phyloP scores from a whole-genome alignment of 176 grass and related monocot genomes.

The Puya raimondii region DNA sequence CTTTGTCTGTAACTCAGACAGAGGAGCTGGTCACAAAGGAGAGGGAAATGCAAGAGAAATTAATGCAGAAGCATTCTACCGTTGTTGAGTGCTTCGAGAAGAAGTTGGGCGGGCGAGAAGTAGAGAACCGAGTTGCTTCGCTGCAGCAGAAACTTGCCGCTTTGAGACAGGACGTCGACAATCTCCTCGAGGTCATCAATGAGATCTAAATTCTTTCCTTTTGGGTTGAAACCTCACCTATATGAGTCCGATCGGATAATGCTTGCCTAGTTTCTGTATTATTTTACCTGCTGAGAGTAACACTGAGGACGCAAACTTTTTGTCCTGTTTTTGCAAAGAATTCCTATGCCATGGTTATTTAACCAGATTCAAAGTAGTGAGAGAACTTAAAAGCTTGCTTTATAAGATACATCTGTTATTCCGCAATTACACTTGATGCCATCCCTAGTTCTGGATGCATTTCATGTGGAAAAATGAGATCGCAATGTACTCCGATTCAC shows the following conservation, averaged over 20 bases:
- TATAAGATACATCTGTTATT: too few relatives aligned
- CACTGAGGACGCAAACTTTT: too few relatives aligned
- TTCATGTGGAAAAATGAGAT: neutral
- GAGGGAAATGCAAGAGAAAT: constrained; percentile 89
- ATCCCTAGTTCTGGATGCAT: neutral
- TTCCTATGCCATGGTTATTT: too few relatives aligned
- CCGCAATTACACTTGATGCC: neutral
- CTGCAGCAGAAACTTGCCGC: constrained; percentile 75
- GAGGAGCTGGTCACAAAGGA: constrained; percentile 75
- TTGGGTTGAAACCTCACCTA: neutral
- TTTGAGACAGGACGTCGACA: constrained; percentile 67
- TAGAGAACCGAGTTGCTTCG: constrained; percentile 66
- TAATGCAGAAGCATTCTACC: constrained; percentile 74
- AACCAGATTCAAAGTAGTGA: too few relatives aligned
- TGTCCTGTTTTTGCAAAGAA: too few relatives aligned
- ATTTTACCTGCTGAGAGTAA: too few relatives aligned
- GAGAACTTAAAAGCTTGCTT: too few relatives aligned
- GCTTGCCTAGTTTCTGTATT: too few relatives aligned
- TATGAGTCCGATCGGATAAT: too few relatives aligned
- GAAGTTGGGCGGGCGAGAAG: constrained; percentile 73
- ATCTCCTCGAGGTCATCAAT: constrained; percentile 61
- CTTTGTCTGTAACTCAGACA: constrained; percentile 34
- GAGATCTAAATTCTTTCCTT: constrained; percentile 44
- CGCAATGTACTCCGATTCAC: neutral
- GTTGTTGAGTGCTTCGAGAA: constrained; percentile 91